Evolutionary conservation across 441 rosid species (phyloP), one percentile per base, ranked within the genome.

Genomic region (Euphorbia schlechtendalii): DNA sequence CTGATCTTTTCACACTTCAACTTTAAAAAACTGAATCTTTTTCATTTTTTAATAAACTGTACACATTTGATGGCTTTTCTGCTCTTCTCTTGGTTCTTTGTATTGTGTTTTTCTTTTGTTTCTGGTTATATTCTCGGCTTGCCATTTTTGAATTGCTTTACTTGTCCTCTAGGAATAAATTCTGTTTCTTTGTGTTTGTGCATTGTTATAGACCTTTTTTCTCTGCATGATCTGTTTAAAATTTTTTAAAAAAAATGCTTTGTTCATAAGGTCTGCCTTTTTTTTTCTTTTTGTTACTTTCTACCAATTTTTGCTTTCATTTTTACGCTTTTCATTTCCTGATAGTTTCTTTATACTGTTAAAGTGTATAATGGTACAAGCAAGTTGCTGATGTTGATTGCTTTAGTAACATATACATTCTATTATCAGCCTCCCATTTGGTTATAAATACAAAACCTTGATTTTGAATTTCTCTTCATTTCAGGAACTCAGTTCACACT

Each of bases 151-250:
- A 59, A 67, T 57, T 63, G 65, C 76, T 71, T 71, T 65, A 61
- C 61, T 60, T 78, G n/a, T 38, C 65, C 59, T 43, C 67, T 6
- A 53, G 68, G 83, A 73, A 82, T 82, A 73, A 79, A 82, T 79
- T 82, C 86, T 73, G 83, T 71, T 36, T 64, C 56, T 71, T 36
- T 64, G 52, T 63, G 40, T 69, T 49, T 53, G 63, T 56, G 28
- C 65, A 54, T 59, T 76, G 63, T 65, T 69, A 5, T 7, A 56
- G 43, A 25, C 34, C 65, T 53, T 76, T 24, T 69, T 67, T 54
- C 53, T n/a, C n/a, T n/a, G n/a, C 69, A 68, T 69, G 73, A 59
- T 76, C 57, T 68, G 38, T 66, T 52, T 68, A 69, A 78, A 43
- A 11, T 48, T 18, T 48, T 18, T 36, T 4, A 4, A 36, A 36